Percentiles rank a stretch among this genome's conserved stretches.
Evolutionary conservation across 2,329 filamentous ascomycete genomes (phyloP).

Genomic region (Colletotrichum aenigma): DNA sequence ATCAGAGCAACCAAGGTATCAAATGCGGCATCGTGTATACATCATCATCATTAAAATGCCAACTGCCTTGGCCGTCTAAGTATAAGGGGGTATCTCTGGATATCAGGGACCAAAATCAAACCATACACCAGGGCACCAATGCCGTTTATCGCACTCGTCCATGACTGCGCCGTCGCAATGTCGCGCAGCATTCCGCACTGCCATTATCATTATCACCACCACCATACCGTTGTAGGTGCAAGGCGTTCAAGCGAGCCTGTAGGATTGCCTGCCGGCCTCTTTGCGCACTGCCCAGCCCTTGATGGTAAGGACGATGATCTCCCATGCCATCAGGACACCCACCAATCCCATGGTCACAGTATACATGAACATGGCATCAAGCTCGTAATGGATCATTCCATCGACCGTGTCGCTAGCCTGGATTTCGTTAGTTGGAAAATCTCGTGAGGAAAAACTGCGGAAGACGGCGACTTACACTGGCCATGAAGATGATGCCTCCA

Average conservation of each 20-base stretch:
- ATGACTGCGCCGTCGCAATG: neutral
- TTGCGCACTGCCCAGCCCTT: constrained; percentile 81
- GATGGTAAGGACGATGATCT: constrained; percentile 76
- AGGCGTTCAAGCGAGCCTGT: neutral
- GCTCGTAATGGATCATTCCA: constrained; percentile 75
- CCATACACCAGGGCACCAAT: neutral
- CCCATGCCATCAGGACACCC: constrained; percentile 84
- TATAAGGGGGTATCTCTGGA: constrained; percentile 10
- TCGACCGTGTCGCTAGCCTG: constrained; percentile 68
- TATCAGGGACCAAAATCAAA: neutral
- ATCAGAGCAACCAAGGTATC: neutral
- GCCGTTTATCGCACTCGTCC: neutral
- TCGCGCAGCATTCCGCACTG: neutral
- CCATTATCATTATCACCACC: neutral
- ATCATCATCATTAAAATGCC: neutral
- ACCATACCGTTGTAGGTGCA: neutral
- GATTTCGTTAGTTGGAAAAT: neutral
- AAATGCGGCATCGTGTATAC: neutral
- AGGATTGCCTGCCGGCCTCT: constrained; percentile 33
- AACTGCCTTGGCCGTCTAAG: neutral
- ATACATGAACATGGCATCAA: constrained; percentile 94
- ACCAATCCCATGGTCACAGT: constrained; percentile 86
- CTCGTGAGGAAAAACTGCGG: neutral
- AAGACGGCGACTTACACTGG: constrained; percentile 67
- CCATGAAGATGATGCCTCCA: constrained; percentile 91